Conservation (phyloP, 257 asterid species). For the Linderniella brevidens region DNA sequence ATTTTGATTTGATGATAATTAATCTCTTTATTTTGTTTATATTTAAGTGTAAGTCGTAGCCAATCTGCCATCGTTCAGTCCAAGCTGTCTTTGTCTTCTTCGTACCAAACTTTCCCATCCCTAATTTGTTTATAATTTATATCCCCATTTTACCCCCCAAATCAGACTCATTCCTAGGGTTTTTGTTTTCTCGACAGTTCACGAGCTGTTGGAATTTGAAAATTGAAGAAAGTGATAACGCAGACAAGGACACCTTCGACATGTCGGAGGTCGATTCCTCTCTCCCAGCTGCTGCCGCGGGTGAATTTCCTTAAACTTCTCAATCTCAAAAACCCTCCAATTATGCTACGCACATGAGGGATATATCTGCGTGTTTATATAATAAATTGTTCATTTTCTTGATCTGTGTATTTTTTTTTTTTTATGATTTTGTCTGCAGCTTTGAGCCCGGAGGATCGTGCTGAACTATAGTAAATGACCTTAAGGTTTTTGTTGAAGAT, state of each 20-base stretch:
- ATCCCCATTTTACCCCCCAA: neutral
- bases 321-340: too few relatives aligned
- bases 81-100: too few relatives aligned
- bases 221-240: slow-evolving; percentile 1
- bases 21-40: too few relatives aligned
- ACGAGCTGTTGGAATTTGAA: too few relatives aligned
- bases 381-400: slow-evolving; percentile 2
- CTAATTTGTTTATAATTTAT: neutral
- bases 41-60: too few relatives aligned
- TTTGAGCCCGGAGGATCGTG: slow-evolving; percentile 75
- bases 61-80: too few relatives aligned
- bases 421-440: slow-evolving; percentile 21
- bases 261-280: slow-evolving; percentile 44
- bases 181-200: neutral
- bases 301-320: slow-evolving; percentile 14
- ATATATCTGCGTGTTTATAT: neutral
- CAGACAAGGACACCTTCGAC: slow-evolving; percentile 28
- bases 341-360: too few relatives aligned
- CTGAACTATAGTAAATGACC: slow-evolving; percentile 57
- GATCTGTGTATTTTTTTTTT: too few relatives aligned
- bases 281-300: slow-evolving; percentile 90
- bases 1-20: too few relatives aligned
- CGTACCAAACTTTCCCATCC: too few relatives aligned
- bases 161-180: neutral
- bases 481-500: slow-evolving; percentile 37